Conservation (phyloP, 106 monocot genomes). For the Dactylorhiza incarnata region DNA sequence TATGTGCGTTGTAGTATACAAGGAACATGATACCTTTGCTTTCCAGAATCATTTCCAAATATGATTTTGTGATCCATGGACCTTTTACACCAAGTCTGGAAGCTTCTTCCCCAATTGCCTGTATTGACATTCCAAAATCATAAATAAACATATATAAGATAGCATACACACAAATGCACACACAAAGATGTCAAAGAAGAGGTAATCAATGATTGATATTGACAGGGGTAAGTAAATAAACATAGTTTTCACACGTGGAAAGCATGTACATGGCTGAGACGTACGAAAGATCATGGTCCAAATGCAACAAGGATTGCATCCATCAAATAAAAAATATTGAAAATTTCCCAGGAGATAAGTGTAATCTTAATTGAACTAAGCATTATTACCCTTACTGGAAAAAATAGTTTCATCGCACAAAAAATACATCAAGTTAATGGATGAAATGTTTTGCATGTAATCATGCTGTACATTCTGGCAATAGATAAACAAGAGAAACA, state of each 20-base stretch:
- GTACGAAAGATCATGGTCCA: not conserved
- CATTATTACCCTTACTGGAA: no score
- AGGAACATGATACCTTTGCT: slow-evolving; percentile 55
- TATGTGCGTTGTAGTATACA: not conserved
- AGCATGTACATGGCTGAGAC: not conserved
- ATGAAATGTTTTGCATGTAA: no score
- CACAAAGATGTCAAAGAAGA: not conserved
- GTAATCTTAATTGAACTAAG: no score
- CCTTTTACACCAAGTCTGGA: slow-evolving; percentile 56
- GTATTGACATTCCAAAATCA: slow-evolving; percentile 2
- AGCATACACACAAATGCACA: not conserved
- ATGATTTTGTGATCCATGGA: slow-evolving; percentile 95
- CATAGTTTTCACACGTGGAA: not conserved
- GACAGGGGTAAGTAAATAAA: not conserved
- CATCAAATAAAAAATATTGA: not conserved
- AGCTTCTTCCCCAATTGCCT: slow-evolving; percentile 81
- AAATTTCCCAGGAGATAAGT: not conserved
- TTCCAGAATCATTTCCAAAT: slow-evolving; percentile 96
- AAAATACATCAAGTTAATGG: no score
- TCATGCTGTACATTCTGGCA: no score
- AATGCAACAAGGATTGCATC: not conserved
- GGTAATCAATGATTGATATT: not conserved
- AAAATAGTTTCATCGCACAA: no score
- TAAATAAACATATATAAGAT: not conserved
- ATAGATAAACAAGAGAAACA: no score